phyloP scores from a whole-genome alignment of 441 rosid species.

The Gossypium trilobum region DNA sequence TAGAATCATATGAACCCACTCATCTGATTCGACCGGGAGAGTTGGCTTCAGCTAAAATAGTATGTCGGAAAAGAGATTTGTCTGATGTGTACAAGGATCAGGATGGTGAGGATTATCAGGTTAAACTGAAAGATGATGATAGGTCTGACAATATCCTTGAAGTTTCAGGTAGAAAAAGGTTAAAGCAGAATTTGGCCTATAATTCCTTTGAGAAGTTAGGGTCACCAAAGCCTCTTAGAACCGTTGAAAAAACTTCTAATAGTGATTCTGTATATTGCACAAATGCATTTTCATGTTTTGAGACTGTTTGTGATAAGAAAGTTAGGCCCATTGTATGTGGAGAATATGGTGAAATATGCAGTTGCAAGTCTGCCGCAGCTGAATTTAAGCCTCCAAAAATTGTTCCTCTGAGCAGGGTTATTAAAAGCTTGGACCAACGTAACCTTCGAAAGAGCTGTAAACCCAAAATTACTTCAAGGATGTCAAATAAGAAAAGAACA shows the following conservation, averaged over 20 bases:
- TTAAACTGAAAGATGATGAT: neutral
- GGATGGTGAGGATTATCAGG: conserved; percentile 9
- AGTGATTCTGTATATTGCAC: neutral
- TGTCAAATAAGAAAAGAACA: conserved; percentile 6
- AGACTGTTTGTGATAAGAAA: conserved; percentile 19
- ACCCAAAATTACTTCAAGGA: conserved; percentile 18
- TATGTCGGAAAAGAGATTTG: conserved; percentile 29
- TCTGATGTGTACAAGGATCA: conserved; percentile 12
- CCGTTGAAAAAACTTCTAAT: conserved; percentile 13
- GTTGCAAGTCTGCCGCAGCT: conserved; percentile 20
- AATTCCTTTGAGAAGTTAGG: conserved; percentile 13
- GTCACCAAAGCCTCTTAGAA: conserved; percentile 12
- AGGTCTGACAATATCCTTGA: conserved; percentile 11
- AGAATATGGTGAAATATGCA: conserved; percentile 33
- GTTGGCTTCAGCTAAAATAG: conserved; percentile 20
- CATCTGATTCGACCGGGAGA: conserved; percentile 9
- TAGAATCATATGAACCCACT: conserved; percentile 8
- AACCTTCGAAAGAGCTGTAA: conserved; percentile 18
- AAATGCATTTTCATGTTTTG: conserved; percentile 20
- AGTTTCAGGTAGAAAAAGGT: conserved; percentile 24
- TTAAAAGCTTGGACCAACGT: conserved; percentile 25
- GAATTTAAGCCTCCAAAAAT: conserved; percentile 27
- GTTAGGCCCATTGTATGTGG: conserved; percentile 42
- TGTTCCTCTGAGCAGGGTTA: conserved; percentile 36
- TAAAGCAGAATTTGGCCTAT: conserved; percentile 9